Evolutionary conservation across 2,329 filamentous ascomycete species (phyloP).

Genomic region (Annulohypoxylon truncatum): DNA sequence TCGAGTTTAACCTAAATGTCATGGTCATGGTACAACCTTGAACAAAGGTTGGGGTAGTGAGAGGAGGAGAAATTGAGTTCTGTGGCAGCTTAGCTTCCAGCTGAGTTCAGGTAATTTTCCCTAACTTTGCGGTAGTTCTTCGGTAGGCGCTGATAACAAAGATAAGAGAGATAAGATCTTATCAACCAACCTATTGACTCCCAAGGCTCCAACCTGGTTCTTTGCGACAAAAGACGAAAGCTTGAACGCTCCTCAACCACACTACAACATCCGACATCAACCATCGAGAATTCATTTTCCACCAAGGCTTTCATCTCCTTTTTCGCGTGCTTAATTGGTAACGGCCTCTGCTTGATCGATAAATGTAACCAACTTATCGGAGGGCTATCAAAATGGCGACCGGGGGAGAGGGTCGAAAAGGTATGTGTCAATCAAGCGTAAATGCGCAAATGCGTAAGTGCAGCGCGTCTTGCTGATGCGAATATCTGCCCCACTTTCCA

Average conservation of each 20-base stretch:
- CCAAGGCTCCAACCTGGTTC: not conserved
- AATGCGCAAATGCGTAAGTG: not conserved
- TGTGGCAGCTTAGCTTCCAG: not conserved
- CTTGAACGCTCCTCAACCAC: constrained; percentile 23
- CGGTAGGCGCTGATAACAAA: constrained; percentile 12
- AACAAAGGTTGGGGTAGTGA: not conserved
- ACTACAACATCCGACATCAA: constrained; percentile 19
- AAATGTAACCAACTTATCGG: constrained; percentile 24
- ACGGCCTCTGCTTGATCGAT: not conserved
- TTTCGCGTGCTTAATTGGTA: not conserved
- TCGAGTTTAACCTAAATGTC: not conserved
- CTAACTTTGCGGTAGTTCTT: constrained; percentile 7
- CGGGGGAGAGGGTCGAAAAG: constrained; percentile 46
- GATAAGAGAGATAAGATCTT: constrained; percentile 22
- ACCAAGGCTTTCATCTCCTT: constrained; percentile 12
- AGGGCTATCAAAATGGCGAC: constrained; percentile 42
- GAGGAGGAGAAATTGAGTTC: not conserved
- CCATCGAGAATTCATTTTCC: constrained; percentile 19
- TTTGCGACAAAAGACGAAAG: constrained; percentile 5
- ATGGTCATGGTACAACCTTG: not conserved
- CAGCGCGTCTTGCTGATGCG: constrained; percentile 27
- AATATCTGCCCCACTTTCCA: constrained; percentile 35
- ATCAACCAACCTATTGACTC: not conserved
- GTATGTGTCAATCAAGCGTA: constrained; percentile 32
- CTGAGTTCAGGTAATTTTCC: not conserved